phyloP scores from a whole-genome alignment of 2,329 filamentous ascomycete genomes.

The Trichoderma breve region DNA sequence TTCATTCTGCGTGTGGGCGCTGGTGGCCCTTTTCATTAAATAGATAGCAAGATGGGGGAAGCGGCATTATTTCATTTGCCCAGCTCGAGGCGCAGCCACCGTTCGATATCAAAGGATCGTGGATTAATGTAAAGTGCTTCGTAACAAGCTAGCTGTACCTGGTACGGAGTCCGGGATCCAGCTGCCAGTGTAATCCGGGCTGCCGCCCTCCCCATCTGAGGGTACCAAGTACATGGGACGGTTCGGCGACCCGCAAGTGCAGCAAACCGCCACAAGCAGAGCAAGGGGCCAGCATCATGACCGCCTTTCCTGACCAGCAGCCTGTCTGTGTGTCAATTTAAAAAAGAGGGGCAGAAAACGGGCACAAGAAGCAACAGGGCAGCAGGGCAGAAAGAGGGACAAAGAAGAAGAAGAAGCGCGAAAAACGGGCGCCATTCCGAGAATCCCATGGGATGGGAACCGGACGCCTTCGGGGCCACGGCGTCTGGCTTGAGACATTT shows the following conservation, averaged over 20 bases:
- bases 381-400: not conserved
- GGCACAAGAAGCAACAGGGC: not conserved
- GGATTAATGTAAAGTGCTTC: not conserved
- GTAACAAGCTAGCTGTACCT: not conserved
- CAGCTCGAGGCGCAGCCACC: slow-evolving; percentile 2
- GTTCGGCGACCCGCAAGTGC: not conserved
- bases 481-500: not conserved
- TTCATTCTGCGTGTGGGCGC: not conserved
- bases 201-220: not conserved
- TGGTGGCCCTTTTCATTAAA: not conserved
- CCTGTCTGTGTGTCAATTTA: not conserved
- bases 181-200: not conserved
- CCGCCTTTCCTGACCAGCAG: slow-evolving; percentile 11
- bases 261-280: not conserved
- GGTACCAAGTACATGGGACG: slow-evolving; percentile 15
- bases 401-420: not conserved
- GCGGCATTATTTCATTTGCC: not conserved
- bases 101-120: not conserved
- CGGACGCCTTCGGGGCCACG: not conserved
- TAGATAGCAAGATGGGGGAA: not conserved
- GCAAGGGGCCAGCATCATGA: slow-evolving; percentile 13
- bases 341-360: not conserved
- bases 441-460: not conserved
- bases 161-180: not conserved
- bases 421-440: not conserved